Evolutionary conservation across 768 basidiomycete species (phyloP), one percentile per base, ranked within the genome.

Genomic region (Lentinula edodes): DNA sequence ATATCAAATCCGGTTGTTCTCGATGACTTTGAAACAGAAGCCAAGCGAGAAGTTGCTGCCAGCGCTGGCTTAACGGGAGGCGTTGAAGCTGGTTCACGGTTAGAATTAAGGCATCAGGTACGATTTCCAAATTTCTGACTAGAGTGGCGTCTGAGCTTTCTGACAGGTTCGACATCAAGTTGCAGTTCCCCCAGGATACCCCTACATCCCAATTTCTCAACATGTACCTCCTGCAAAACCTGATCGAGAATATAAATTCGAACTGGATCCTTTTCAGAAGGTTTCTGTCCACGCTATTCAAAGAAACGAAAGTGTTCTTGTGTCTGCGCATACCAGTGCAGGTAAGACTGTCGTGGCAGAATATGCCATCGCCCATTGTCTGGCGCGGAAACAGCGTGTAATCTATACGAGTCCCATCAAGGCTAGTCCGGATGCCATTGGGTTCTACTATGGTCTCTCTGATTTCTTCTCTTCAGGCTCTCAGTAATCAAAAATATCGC

Each of bases 381-480:
- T 99, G 68, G 88, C 87, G 73, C 88, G 90, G 70, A 94, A 93
- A 70, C 92, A 97, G 76, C 83, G 97, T 73, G 96, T 98, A 67
- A 97, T 98, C 64, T 99, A 99, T 76, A 99, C 97, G 23, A 95
- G 92, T 83, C 97, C 97, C 60, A 99, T 99, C 78, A 99, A 99
- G 86, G 96, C 95, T 74, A 70, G 85, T 80, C 18, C 8, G 23
- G 20, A 43, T 36, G n/a, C 2, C n/a, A 45, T 60, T n/a, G n/a
- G 16, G 6, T 60, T 35, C 41, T 15, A 28, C 28, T 28, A 28
- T 28, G 28, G 5, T 56, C 6, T 34, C 6, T 51, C 36, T 48
- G 20, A 36, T 28, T 34, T 48, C 57, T 51, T 39, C 57, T 66
- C 23, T 71, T 48, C 75, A 98, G 96, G 97, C 97, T 1, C 78